Evolutionary conservation across 2,329 filamentous ascomycete genomes (phyloP).

Genomic region (Curvularia lunata): DNA sequence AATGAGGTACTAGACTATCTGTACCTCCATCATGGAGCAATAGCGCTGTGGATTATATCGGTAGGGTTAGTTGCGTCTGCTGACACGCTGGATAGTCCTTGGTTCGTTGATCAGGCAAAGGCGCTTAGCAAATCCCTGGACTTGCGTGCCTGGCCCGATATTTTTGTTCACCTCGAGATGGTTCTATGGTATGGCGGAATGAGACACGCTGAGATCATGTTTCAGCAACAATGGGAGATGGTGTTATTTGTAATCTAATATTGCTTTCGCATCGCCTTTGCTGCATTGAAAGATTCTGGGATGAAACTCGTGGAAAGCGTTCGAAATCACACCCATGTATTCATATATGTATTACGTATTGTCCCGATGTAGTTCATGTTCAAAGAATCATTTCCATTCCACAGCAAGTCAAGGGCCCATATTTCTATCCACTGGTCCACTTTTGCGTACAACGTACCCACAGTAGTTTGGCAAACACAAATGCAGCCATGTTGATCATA

Average conservation of each 20-base stretch:
- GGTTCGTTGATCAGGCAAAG: conserved; percentile 3
- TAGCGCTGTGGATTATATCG: conserved; percentile 6
- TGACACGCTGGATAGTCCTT: not conserved
- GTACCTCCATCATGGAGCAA: not conserved
- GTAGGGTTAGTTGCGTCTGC: conserved; percentile 11
- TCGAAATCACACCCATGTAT: too few relatives aligned
- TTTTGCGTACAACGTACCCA: not conserved
- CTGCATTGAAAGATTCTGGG: not conserved
- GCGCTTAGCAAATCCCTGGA: not conserved
- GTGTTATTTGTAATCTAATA: not conserved
- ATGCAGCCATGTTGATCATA: not conserved
- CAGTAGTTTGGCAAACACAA: not conserved
- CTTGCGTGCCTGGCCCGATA: not conserved
- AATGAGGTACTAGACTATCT: not conserved
- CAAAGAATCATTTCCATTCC: not conserved
- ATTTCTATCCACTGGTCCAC: not conserved
- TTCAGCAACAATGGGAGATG: conserved; percentile 3
- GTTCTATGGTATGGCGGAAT: conserved; percentile 4
- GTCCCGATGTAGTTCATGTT: not conserved
- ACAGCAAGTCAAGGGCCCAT: not conserved
- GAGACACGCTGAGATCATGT: not conserved
- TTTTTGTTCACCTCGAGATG: not conserved
- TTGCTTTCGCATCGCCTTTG: not conserved
- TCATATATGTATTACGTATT: not conserved
- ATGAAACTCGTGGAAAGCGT: not conserved